Percentiles rank a stretch among this genome's conserved stretches.
phyloP scores from a whole-genome alignment of 495 filamentous ascomycete genomes.

The Aspergillus incahuasiensis region DNA sequence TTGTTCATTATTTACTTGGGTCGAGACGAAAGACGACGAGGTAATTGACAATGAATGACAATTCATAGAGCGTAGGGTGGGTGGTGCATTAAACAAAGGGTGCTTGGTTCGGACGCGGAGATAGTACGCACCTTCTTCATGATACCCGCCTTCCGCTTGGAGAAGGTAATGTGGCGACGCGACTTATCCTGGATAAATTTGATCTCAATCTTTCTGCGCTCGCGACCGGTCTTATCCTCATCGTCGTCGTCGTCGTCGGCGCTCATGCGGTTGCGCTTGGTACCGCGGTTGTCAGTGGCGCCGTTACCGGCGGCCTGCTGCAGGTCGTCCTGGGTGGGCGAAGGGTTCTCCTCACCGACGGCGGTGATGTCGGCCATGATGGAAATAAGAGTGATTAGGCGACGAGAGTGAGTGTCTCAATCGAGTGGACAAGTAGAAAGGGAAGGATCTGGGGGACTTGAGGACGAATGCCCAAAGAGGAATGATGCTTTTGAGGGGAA shows the following conservation, averaged over 20 bases:
- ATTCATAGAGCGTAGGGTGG: not conserved
- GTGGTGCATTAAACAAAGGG: slow-evolving; percentile 9
- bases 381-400: slow-evolving; percentile 13
- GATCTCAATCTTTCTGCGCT: slow-evolving; percentile 99
- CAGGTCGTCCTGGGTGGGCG: slow-evolving; percentile 49
- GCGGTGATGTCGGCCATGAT: slow-evolving; percentile 45
- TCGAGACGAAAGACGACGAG: not conserved
- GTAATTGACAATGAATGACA: not conserved
- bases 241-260: slow-evolving; percentile 98
- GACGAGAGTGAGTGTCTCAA: slow-evolving; percentile 9
- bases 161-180: slow-evolving; percentile 99
- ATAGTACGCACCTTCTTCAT: slow-evolving; percentile 98
- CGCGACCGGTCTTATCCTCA: slow-evolving; percentile 95
- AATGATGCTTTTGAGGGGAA: slow-evolving; percentile 40
- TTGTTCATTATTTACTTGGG: not conserved
- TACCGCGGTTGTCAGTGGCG: slow-evolving; percentile 67
- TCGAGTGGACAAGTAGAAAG: slow-evolving; percentile 12
- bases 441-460: slow-evolving; percentile 19
- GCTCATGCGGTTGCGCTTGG: slow-evolving; percentile 83
- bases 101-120: slow-evolving; percentile 11
- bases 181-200: slow-evolving; percentile 99
- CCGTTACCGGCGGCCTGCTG: slow-evolving; percentile 48
- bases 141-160: slow-evolving; percentile 99
- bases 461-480: slow-evolving; percentile 43
- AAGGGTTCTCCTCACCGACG: slow-evolving; percentile 45